phyloP scores from a whole-genome alignment of 306 rosid species.

The Vigna radiata region DNA sequence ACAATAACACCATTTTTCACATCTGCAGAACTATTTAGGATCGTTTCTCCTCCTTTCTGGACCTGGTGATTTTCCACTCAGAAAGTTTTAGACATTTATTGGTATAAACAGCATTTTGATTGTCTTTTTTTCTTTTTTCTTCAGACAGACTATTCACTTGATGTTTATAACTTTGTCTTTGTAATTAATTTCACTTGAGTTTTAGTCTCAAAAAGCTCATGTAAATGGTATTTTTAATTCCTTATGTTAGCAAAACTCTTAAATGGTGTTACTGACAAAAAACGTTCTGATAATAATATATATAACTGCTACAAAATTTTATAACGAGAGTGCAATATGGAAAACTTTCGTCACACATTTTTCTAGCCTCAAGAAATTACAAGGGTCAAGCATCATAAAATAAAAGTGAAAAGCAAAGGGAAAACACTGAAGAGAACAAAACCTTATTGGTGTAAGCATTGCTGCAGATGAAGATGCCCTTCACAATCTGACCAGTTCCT shows the following conservation, averaged over 20 bases:
- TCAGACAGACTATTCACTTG: not conserved
- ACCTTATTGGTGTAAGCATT: conserved; percentile 95
- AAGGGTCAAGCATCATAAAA: not conserved
- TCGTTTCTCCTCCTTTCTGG: conserved; percentile 85
- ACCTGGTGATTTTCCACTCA: conserved; percentile 58
- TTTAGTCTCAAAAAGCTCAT: not conserved
- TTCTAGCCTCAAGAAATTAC: conserved; percentile 17
- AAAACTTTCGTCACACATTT: not conserved
- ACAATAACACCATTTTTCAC: conserved; percentile 43
- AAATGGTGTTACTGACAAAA: not conserved
- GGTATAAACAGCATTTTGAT: conserved; percentile 1
- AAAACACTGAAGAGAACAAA: conserved; percentile 13
- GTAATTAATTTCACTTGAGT: not conserved
- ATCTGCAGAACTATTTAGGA: conserved; percentile 54
- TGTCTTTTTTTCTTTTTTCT: not conserved
- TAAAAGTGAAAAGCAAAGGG: conserved; percentile 30
- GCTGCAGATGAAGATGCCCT: conserved; percentile 90
- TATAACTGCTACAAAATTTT: no score
- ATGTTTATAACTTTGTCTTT: no score
- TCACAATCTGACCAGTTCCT: conserved; percentile 94
- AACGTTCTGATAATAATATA: no score
- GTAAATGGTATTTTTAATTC: not conserved
- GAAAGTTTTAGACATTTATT: not conserved
- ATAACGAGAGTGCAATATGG: not conserved
- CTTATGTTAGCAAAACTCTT: no score